Base-by-base conservation (phyloP, 495 filamentous ascomycete genomes). In the Xylaria acuta region DNA sequence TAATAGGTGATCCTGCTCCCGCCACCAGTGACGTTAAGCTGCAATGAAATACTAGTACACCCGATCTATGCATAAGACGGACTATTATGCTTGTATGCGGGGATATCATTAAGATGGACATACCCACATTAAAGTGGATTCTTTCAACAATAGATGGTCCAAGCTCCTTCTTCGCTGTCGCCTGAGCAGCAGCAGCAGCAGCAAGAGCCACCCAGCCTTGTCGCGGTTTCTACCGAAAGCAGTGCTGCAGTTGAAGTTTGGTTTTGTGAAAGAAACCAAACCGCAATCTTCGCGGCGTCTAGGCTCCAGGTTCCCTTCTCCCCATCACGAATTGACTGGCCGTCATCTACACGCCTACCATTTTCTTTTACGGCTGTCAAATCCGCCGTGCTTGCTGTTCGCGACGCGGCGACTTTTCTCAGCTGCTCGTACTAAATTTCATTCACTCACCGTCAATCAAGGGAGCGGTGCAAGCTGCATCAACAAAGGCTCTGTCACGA, bases 181-280 rank as follows among this genome's bases (percentile, higher is more conserved):
- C 58, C 53, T 56, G 27, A 56, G 53, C 27, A 30, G 53, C 0
- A 16, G 12, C 3, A 20, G 12, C 16, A 49, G 45, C 53, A 7
- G 53, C 27, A 32, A 30, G 53, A 30, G 18, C 53, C 53, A 56
- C 5, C 47, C n/a, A 67, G 65, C 65, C 65, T 67, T 32, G 65
- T 67, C 65, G 49, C 65, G 65, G 49, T 49, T 67, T 67, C 56
- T 45, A 71, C 69, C 62, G 69, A 64, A 71, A 71, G 40, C 69
- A 71, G 69, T 54, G 32, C 41, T 53, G 18, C 22, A 41, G 41
- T 70, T 32, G 27, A 70, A 40, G 34, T 45, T 40, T 41, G 40
- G 25, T 56, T 30, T 30, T 47, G 66, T 69, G 58, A 73, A 73
- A 69, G 72, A 69, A 45, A 58, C 62, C 64, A 34, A 59, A 36